Evolutionary conservation across 768 basidiomycete genomes (phyloP).

Genomic region (Porpolomopsis calyptriformis): DNA sequence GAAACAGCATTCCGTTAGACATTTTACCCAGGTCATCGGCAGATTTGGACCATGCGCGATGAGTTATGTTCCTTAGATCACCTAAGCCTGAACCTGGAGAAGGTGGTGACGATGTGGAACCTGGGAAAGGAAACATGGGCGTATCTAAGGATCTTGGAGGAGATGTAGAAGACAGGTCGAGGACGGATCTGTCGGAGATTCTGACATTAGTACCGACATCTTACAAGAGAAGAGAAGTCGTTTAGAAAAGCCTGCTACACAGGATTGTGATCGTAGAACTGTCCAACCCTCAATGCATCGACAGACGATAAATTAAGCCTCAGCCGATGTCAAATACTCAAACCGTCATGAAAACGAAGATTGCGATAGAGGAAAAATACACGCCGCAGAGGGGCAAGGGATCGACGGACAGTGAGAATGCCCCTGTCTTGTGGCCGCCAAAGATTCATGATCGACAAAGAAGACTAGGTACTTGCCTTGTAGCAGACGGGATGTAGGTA

Average conservation of each 20-base stretch:
- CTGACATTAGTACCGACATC: constrained; percentile 14
- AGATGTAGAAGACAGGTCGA: constrained; percentile 44
- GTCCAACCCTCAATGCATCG: not conserved
- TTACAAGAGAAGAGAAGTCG: not conserved
- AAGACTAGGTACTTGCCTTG: constrained; percentile 35
- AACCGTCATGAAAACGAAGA: not conserved
- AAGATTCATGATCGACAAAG: not conserved
- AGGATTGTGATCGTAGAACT: not conserved
- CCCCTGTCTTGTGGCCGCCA: not conserved
- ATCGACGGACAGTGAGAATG: not conserved
- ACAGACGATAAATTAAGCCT: not conserved
- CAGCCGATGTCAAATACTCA: not conserved
- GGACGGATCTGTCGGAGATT: constrained; percentile 41
- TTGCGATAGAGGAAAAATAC: not conserved
- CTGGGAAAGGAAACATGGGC: constrained; percentile 26
- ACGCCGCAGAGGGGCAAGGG: not conserved
- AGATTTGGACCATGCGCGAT: constrained; percentile 69
- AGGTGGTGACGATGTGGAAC: constrained; percentile 30
- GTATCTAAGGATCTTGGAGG: constrained; percentile 36
- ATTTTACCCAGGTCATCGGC: constrained; percentile 67
- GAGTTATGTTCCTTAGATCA: constrained; percentile 59
- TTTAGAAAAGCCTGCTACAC: constrained; percentile 3
- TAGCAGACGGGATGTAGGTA: constrained; percentile 34
- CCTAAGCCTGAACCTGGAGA: constrained; percentile 30
- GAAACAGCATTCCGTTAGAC: constrained; percentile 24